These are phyloP conservation scores for Leccinum fibrillosum DNA, from an alignment of 768 basidiomycete species.

Conservation along the genomic window DNA sequence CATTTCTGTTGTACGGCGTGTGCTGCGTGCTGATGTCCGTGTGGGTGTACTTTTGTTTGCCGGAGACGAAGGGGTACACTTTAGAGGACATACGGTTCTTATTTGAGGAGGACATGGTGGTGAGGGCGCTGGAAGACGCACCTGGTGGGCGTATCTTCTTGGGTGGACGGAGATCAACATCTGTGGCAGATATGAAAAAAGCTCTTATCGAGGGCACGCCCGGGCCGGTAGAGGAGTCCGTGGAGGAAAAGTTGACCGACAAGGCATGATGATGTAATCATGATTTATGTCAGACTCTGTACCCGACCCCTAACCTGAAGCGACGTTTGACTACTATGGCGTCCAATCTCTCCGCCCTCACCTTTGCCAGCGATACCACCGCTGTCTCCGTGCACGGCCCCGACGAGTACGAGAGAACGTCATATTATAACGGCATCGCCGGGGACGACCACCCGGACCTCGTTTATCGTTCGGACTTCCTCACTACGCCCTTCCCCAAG, in stretches of 20 bases:
- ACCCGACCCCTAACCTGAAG: too few relatives aligned
- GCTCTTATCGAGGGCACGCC: neutral
- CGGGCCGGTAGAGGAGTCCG: neutral
- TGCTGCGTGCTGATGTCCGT: constrained; percentile 32
- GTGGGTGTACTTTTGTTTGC: constrained; percentile 38
- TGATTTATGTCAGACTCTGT: neutral
- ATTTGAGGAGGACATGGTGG: constrained; percentile 33
- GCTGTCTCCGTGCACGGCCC: neutral
- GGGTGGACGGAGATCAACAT: constrained; percentile 20
- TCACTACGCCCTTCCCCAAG: neutral
- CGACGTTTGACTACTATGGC: too few relatives aligned
- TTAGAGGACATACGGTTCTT: constrained; percentile 39
- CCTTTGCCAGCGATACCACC: too few relatives aligned
- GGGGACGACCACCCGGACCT: neutral
- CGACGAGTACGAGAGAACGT: neutral
- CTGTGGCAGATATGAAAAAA: constrained; percentile 16
- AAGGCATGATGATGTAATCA: neutral
- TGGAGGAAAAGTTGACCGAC: neutral
- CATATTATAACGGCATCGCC: neutral
- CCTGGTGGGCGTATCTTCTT: constrained; percentile 33
- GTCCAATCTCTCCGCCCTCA: too few relatives aligned
- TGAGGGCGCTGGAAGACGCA: constrained; percentile 34
- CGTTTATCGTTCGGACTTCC: neutral
- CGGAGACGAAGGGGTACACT: constrained; percentile 39
- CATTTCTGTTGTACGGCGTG: constrained; percentile 32